Base-by-base conservation (phyloP, 2,329 filamentous ascomycete genomes). In the Pezicula radicicola region DNA sequence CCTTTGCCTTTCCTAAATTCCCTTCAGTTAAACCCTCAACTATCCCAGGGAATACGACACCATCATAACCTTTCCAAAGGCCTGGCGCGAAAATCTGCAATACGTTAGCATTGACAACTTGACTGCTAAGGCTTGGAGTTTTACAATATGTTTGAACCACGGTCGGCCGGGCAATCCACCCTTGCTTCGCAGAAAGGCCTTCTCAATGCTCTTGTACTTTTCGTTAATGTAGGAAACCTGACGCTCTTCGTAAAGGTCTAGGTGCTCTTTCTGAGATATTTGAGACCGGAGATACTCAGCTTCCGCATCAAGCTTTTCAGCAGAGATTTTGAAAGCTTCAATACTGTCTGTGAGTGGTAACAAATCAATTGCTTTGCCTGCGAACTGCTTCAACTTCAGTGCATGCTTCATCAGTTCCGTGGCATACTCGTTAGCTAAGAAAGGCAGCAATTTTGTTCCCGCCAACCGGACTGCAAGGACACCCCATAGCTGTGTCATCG, bases 401-500 rank as follows among this genome's bases (percentile, higher is more conserved):
- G 25, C 19, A 45, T 45, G 42, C 27, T 44, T 43, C 33, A 39
- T 36, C 6, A 55, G 18, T 18, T 44, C 46, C 1, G n/a, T 40
- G 2, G 41, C 49, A 41, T 61, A 64, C 52, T 77, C 73, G 1
- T 68, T 69, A 4, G 74, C 72, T 51, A 72, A 75, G 44, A 80
- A 67, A 1, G 70, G 68, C 18, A 81, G 64, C 8, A 81, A 63
- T 1, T 73, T 70, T 2, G 67, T 73, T 49, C 78, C 76, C 0
- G 69, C 63, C 18, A 80, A 62, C 36, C 70, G 68, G 5, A 75
- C 71, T 2, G 73, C 72, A 35, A 76, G 67, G 39, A 79, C 53
- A 5, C 71, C 70, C 65, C 72, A 72, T 51, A 82, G 67, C 60
- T 80, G 80, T 1, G 80, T 73, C 59, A 78, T 75, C 1, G 81